These are phyloP conservation scores for Exophiala lecanii-corni DNA, from an alignment of 2,329 filamentous ascomycete species.

Conservation along the genomic window DNA sequence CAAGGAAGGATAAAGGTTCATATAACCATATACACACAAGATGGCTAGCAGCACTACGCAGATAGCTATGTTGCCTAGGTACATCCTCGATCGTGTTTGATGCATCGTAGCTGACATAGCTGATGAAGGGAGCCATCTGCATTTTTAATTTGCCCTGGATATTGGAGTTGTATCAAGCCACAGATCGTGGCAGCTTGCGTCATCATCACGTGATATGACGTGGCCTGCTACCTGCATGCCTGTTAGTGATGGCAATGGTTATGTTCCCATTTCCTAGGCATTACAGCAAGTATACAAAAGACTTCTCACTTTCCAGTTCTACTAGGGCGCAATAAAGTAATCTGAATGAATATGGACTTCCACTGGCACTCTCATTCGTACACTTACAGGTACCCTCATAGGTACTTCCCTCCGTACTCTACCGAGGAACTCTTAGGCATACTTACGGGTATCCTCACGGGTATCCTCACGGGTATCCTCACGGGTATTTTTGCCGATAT, in stretches of 20 bases:
- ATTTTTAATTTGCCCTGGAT: not conserved
- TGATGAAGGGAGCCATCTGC: not conserved
- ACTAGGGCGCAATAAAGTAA: no score
- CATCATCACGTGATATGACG: not conserved
- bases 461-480: no score
- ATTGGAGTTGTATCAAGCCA: not conserved
- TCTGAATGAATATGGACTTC: no score
- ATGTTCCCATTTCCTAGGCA: not conserved
- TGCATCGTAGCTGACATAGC: not conserved
- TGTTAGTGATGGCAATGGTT: not conserved
- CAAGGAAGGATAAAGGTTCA: conserved; percentile 2
- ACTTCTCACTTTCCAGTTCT: not conserved
- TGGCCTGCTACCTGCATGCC: not conserved
- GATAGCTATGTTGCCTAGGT: conserved; percentile 56
- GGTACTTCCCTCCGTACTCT: no score
- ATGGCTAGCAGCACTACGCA: conserved; percentile 31
- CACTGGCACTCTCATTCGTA: no score
- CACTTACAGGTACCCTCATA: no score
- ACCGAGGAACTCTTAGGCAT: no score
- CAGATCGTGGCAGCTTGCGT: not conserved
- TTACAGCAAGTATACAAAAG: not conserved
- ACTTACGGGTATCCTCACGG: no score
- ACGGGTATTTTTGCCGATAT: no score
- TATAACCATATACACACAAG: conserved; percentile 7
- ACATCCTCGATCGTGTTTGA: conserved; percentile 38